phyloP scores from a whole-genome alignment of 2,329 filamentous ascomycete species.

The Fusarium marasasianum region DNA sequence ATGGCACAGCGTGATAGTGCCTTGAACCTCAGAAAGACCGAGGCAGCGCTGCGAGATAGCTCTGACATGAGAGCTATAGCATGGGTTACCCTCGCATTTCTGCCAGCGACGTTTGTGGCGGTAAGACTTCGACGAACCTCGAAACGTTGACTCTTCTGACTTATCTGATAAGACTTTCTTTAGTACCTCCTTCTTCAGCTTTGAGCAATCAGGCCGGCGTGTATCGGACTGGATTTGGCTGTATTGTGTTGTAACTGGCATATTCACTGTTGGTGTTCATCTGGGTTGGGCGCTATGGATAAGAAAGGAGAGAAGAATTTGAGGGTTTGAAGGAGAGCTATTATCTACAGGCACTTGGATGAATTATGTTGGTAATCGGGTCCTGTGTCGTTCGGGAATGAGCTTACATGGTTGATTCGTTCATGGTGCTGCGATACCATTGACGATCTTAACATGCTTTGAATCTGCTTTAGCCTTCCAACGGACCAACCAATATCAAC shows the following conservation, averaged over 20 bases:
- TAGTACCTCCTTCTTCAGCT: background rate
- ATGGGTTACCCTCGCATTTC: background rate
- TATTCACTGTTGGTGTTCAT: background rate
- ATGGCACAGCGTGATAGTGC: background rate
- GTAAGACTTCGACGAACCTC: rapidly evolving
- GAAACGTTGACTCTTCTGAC: background rate
- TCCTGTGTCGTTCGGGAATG: no score
- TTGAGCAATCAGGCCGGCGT: background rate
- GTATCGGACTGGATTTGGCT: background rate
- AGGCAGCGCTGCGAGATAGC: background rate
- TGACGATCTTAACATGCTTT: no score
- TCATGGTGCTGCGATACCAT: background rate
- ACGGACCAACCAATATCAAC: no score
- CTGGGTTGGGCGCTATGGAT: background rate
- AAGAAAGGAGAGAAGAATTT: background rate
- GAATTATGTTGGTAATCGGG: rapidly evolving
- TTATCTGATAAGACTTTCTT: background rate
- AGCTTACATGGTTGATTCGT: background rate
- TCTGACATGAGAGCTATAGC: background rate
- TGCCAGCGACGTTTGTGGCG: background rate
- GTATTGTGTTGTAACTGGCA: background rate
- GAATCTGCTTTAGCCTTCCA: no score
- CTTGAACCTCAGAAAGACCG: background rate
- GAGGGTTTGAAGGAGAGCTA: no score
- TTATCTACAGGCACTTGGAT: rapidly evolving